A percentile compares a stretch with the other conserved stretches of the same genome.
phyloP scores from a whole-genome alignment of 2,329 filamentous ascomycete genomes.

The Dryadomyces sulphureus region DNA sequence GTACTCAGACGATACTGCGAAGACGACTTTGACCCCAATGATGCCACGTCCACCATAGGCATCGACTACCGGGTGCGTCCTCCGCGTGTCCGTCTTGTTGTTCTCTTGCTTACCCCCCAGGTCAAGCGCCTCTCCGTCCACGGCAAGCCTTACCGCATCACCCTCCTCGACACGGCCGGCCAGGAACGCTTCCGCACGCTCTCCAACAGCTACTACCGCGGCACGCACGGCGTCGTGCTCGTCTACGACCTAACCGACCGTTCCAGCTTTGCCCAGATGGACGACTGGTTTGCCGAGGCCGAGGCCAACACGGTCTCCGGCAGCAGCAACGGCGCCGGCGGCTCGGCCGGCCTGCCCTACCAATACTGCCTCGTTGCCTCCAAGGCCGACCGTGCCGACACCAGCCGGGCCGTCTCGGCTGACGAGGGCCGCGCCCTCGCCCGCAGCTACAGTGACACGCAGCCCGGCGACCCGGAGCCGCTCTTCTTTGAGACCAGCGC shows the following conservation, averaged over 20 bases:
- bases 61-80: slow-evolving; percentile 37
- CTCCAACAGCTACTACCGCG: slow-evolving; percentile 35
- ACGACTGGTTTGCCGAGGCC: slow-evolving; percentile 38
- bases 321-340: slow-evolving; percentile 17
- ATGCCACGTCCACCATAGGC: slow-evolving; percentile 38
- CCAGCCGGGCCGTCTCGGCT: slow-evolving; percentile 25
- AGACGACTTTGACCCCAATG: slow-evolving; percentile 40
- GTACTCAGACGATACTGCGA: slow-evolving; percentile 41
- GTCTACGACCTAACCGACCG: slow-evolving; percentile 34
- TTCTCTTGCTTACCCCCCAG: slow-evolving; percentile 15
- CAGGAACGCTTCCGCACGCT: slow-evolving; percentile 34
- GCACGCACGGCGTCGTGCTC: slow-evolving; percentile 32
- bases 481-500: slow-evolving; percentile 39
- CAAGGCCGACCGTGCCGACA: slow-evolving; percentile 32
- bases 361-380: slow-evolving; percentile 24
- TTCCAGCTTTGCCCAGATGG: slow-evolving; percentile 35
- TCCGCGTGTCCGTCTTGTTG: not conserved
- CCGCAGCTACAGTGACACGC: slow-evolving; percentile 18
- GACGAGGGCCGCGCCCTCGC: slow-evolving; percentile 34
- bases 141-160: slow-evolving; percentile 34
- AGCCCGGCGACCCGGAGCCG: slow-evolving; percentile 11
- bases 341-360: slow-evolving; percentile 6
- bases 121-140: slow-evolving; percentile 37
- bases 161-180: slow-evolving; percentile 36
- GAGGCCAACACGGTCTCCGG: slow-evolving; percentile 32